Evolutionary conservation across 441 rosid genomes (phyloP), one percentile per base, ranked within the genome.

Genomic region (Melastoma candidum): DNA sequence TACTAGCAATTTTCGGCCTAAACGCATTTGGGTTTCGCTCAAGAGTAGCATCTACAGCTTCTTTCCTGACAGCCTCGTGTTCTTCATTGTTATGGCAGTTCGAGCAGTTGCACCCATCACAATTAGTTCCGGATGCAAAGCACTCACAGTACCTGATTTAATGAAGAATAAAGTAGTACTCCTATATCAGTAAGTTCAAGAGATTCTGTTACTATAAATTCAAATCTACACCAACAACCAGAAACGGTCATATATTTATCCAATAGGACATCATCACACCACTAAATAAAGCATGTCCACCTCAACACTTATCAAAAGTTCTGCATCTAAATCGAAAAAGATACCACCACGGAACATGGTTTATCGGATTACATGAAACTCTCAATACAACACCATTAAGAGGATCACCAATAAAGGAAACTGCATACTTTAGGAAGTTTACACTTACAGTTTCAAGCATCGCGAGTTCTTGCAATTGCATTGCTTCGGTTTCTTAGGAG

Each of bases 11-110:
- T 73, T 89, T 89, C 13, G 99, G 95, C 57, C 81, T 80, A 61
- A 93, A 89, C 0, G 99, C 99, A 68, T 74, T 68, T 48, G 96
- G 99, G 69, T 84, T 89, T 17, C 92, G 81, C 64, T 84, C 95
- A 56, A 93, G 72, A 46, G 75, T 79, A 48, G 84, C 72, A 65
- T 65, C 87, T 55, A 93, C 74, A 26, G 93, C 95, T 55, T 81
- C 90, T 59, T 79, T 74, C 74, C 95, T 81, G 4, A 72, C 77
- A 57, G 73, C 63, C 75, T 89, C 95, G 55, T 86, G 72, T 47
- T 82, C 95, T 56, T 77, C 80, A 59, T 86, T 93, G 71, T 93
- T 93, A 56, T 64, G 72, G 59, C 98, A 93, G 61, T 84, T 81
- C 48, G 57, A 44, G 69, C 93, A 89, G 69, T 86, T 89, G 80